Conservation (phyloP, 2,329 filamentous ascomycete genomes). For the Periglandula ipomoeae region DNA sequence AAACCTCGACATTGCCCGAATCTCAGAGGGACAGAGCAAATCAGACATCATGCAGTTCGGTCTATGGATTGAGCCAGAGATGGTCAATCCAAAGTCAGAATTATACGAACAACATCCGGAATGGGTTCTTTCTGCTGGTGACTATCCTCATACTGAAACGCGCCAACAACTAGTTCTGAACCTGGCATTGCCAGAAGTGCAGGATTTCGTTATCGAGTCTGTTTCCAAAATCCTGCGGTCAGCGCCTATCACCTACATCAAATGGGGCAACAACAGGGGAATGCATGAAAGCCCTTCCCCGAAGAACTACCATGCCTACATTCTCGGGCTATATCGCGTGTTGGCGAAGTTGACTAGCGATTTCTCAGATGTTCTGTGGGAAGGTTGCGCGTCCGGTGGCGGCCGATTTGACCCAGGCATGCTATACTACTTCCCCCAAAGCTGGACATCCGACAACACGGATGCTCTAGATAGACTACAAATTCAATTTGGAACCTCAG, state of each 20-base stretch:
- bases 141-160: conserved; percentile 44
- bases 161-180: conserved; percentile 55
- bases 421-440: conserved; percentile 55
- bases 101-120: conserved; percentile 54
- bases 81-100: conserved; percentile 54
- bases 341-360: conserved; percentile 52
- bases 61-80: conserved; percentile 60
- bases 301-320: conserved; percentile 47
- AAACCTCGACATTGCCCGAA: conserved; percentile 36
- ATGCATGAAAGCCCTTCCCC: conserved; percentile 51
- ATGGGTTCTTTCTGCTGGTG: conserved; percentile 50
- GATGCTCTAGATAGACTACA: conserved; percentile 51
- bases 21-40: conserved; percentile 24
- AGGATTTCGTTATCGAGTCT: conserved; percentile 50
- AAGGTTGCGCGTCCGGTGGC: conserved; percentile 57
- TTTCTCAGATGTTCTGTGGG: conserved; percentile 55
- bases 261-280: conserved; percentile 60
- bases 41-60: conserved; percentile 46
- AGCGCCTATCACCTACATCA: conserved; percentile 50
- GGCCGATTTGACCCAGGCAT: conserved; percentile 56
- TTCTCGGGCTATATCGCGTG: conserved; percentile 54
- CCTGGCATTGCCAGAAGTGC: conserved; percentile 49
- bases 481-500: conserved; percentile 55
- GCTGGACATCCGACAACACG: conserved; percentile 58
- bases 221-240: conserved; percentile 45